Percentiles rank a stretch among this genome's conserved stretches.
Conservation (phyloP, 2,329 filamentous ascomycete genomes). For the Botrytis cinerea region DNA sequence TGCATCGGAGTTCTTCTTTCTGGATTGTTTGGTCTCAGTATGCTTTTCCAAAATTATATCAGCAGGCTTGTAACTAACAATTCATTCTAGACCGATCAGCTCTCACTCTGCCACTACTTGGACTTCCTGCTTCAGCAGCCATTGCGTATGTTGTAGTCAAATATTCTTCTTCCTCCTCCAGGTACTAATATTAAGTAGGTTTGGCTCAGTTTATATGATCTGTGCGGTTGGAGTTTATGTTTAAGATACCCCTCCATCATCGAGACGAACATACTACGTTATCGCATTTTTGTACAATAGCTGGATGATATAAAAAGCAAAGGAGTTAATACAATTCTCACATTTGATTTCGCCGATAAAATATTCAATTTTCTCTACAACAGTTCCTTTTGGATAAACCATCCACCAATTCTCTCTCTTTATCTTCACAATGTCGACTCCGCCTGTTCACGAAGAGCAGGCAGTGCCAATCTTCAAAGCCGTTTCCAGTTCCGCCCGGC, state of each 20-base stretch:
- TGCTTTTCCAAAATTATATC: slow-evolving; percentile 36
- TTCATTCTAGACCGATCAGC: slow-evolving; percentile 71
- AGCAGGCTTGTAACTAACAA: slow-evolving; percentile 21
- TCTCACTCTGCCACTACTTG: slow-evolving; percentile 73
- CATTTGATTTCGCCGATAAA: slow-evolving; percentile 28
- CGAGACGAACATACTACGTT: slow-evolving; percentile 32
- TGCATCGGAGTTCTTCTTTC: slow-evolving; percentile 70
- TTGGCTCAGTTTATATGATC: slow-evolving; percentile 97
- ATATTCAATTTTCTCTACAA: slow-evolving; percentile 5
- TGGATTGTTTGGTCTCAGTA: slow-evolving; percentile 85
- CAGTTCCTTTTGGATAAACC: slow-evolving; percentile 6
- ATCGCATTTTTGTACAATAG: slow-evolving; percentile 41
- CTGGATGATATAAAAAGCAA: slow-evolving; percentile 39
- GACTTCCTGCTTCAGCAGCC: slow-evolving; percentile 82
- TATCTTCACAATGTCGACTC: slow-evolving; percentile 37
- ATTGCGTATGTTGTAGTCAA: slow-evolving; percentile 71
- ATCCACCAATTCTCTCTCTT: not conserved
- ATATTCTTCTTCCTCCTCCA: slow-evolving; percentile 4
- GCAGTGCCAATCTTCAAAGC: slow-evolving; percentile 66
- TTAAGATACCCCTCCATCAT: slow-evolving; percentile 46
- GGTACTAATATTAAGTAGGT: slow-evolving; percentile 52
- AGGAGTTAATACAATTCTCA: slow-evolving; percentile 28
- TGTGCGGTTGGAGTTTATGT: slow-evolving; percentile 99
- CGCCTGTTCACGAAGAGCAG: slow-evolving; percentile 32
- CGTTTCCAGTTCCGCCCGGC: slow-evolving; percentile 74